phyloP scores from a whole-genome alignment of 1,284 basidiomycete genomes.

The Jaminaea rosea region DNA sequence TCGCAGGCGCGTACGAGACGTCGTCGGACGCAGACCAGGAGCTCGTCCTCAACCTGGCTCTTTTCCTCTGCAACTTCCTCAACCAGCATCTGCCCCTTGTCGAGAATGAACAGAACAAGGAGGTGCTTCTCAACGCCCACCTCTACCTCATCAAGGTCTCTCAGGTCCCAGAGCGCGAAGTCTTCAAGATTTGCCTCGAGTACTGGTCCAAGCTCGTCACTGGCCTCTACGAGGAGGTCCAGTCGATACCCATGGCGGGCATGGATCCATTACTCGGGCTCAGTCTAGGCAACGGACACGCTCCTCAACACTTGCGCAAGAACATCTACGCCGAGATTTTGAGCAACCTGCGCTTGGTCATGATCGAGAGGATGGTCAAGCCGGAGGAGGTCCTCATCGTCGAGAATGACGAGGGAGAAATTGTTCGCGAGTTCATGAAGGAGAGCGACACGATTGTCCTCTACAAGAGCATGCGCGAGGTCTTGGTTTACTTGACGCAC shows the following conservation, averaged over 20 bases:
- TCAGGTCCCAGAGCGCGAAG: conserved; percentile 94
- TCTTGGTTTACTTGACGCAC: conserved; percentile 86
- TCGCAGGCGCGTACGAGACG: conserved; percentile 81
- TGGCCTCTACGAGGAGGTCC: conserved; percentile 96
- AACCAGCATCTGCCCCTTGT: conserved; percentile 73
- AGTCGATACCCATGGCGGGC: conserved; percentile 80
- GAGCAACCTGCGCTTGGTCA: conserved; percentile 86
- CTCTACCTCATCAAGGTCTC: conserved; percentile 98
- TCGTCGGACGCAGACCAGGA: conserved; percentile 91
- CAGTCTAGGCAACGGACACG: conserved; percentile 54
- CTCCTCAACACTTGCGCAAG: conserved; percentile 60
- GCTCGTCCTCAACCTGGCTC: conserved; percentile 88
- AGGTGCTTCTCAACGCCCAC: conserved; percentile 71
- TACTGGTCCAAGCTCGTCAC: conserved; percentile 96
- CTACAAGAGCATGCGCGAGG: conserved; percentile 98
- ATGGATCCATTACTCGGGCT: conserved; percentile 88
- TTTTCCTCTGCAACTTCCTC: conserved; percentile 95
- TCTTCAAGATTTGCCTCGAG: conserved; percentile 98
- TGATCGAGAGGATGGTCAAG: conserved; percentile 99
- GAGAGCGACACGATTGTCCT: conserved; percentile 97
- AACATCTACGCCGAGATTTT: conserved; percentile 81
- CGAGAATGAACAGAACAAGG: conserved; percentile 82
- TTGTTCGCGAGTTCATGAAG: conserved; percentile 99
- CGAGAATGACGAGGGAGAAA: conserved; percentile 98
- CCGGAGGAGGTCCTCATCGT: conserved; percentile 98